phyloP scores from a whole-genome alignment of 2,329 filamentous ascomycete genomes.

The Beauveria bassiana region DNA sequence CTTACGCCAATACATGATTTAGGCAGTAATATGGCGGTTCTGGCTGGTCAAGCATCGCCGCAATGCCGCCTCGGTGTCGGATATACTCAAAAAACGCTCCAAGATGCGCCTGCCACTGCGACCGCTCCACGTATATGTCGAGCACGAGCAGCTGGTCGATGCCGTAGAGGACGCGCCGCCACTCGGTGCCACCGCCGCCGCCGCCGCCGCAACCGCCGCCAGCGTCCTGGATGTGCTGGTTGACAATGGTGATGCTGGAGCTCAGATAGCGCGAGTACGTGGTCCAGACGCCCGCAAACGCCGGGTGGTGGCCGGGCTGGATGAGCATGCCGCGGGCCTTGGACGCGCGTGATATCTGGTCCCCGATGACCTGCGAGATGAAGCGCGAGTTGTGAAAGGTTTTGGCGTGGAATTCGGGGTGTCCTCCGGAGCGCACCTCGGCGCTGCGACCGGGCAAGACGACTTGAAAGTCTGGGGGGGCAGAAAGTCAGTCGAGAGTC shows the following conservation, averaged over 20 bases:
- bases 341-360: background rate
- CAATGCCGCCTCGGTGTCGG: background rate
- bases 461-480: background rate
- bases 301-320: background rate
- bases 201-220: too few species aligned
- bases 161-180: background rate
- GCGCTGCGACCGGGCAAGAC: background rate
- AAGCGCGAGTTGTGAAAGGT: background rate
- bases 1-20: background rate
- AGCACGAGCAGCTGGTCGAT: slow-evolving; percentile 2
- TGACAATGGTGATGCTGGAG: background rate
- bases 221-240: background rate
- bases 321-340: background rate
- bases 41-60: background rate
- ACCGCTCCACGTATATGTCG: background rate
- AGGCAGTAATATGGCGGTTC: background rate
- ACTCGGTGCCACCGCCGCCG: background rate
- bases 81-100: background rate
- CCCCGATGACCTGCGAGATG: background rate
- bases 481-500: too few species aligned
- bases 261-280: background rate
- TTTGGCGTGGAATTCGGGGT: background rate
- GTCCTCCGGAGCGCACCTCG: background rate
- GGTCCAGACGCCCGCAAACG: background rate
- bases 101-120: background rate